phyloP scores from a whole-genome alignment of 768 basidiomycete genomes.

The Holtermannia corniformis region DNA sequence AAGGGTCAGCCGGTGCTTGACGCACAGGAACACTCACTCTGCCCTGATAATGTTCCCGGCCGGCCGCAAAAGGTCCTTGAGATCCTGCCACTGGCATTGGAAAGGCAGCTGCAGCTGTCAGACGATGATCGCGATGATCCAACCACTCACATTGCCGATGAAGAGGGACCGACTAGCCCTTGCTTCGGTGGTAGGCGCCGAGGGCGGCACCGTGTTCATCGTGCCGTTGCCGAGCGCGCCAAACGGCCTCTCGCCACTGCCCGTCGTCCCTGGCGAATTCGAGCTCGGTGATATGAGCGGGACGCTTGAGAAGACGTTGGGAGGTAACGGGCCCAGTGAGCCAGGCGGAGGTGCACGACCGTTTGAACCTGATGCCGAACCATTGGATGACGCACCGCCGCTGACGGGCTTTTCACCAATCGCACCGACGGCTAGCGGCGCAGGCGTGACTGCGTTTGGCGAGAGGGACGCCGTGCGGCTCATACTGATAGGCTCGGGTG shows the following conservation, averaged over 20 bases:
- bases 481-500: not conserved
- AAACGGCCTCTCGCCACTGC: not conserved
- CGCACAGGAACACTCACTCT: slow-evolving; percentile 20
- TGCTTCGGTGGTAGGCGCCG: slow-evolving; percentile 3
- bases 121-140: not conserved
- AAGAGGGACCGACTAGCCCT: slow-evolving; percentile 33
- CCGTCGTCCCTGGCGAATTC: not conserved
- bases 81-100: slow-evolving; percentile 70
- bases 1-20: not conserved
- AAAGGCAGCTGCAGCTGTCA: slow-evolving; percentile 33
- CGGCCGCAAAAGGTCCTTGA: slow-evolving; percentile 89
- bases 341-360: not conserved
- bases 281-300: not conserved
- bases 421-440: slow-evolving; percentile 1
- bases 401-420: not conserved
- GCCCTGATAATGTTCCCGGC: slow-evolving; percentile 84
- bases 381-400: not conserved
- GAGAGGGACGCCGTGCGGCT: not conserved
- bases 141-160: slow-evolving; percentile 30
- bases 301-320: not conserved
- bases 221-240: not conserved
- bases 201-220: not conserved
- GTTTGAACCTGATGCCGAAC: not conserved
- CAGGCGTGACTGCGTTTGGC: too few species aligned
- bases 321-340: not conserved